phyloP scores from a whole-genome alignment of 192 early-diverging fungal species.

The Coemansia sp. region DNA sequence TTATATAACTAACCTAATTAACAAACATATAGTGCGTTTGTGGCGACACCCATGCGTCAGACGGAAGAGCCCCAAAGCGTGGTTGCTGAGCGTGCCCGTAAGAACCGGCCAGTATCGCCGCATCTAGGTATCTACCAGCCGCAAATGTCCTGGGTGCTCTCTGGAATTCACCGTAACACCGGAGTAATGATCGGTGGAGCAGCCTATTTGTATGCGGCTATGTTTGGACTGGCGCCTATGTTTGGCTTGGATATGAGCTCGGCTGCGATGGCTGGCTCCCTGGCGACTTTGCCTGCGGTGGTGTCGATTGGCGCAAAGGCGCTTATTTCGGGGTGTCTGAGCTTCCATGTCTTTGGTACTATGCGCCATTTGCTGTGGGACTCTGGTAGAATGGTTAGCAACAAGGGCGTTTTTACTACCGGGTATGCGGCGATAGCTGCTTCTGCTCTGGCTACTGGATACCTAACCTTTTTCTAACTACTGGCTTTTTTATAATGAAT shows the following conservation, averaged over 20 bases:
- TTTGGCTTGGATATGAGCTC: slow-evolving; percentile 67
- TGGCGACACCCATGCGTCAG: slow-evolving; percentile 40
- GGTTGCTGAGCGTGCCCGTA: slow-evolving; percentile 53
- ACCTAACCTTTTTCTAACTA: slow-evolving; percentile 59
- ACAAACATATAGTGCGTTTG: slow-evolving; percentile 38
- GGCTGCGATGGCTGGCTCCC: slow-evolving; percentile 65
- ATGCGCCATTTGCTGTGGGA: slow-evolving; percentile 96
- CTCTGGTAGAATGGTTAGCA: slow-evolving; percentile 64
- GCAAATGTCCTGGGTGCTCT: slow-evolving; percentile 84
- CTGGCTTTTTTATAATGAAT: slow-evolving; percentile 4
- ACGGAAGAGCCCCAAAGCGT: slow-evolving; percentile 39
- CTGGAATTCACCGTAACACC: slow-evolving; percentile 72
- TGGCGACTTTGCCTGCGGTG: slow-evolving; percentile 69
- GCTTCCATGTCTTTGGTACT: slow-evolving; percentile 86
- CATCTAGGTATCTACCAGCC: slow-evolving; percentile 90
- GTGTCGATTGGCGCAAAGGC: slow-evolving; percentile 74
- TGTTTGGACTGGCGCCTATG: slow-evolving; percentile 67
- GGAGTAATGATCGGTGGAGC: slow-evolving; percentile 71
- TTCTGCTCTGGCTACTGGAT: slow-evolving; percentile 61
- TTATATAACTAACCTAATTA: too few species aligned
- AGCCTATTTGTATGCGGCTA: slow-evolving; percentile 70
- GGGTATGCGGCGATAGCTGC: slow-evolving; percentile 77
- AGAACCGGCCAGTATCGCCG: slow-evolving; percentile 80
- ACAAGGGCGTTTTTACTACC: slow-evolving; percentile 80
- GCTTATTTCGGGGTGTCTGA: slow-evolving; percentile 69